phyloP scores from a whole-genome alignment of 2,329 filamentous ascomycete genomes.

The Fusarium musae region DNA sequence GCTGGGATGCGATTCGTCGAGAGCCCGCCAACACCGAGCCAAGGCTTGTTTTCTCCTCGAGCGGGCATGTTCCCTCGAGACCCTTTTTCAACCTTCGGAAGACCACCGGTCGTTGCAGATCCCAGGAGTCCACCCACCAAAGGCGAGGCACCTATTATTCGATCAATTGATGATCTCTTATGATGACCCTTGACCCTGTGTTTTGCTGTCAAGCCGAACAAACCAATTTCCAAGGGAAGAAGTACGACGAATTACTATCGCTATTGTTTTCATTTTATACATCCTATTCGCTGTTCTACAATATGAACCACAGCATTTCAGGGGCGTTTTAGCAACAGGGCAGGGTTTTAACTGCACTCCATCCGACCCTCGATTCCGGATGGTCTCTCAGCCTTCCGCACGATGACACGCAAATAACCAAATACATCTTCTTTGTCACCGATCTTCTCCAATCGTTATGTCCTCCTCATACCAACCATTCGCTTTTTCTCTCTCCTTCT shows the following conservation, averaged over 20 bases:
- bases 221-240: constrained; percentile 3
- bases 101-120: constrained; percentile 66
- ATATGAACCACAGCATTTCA: constrained; percentile 34
- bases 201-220: constrained; percentile 1
- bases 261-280: constrained; percentile 18
- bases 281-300: constrained; percentile 24
- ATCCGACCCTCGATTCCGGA: constrained; percentile 18
- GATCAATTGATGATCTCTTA: constrained; percentile 82
- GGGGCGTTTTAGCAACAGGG: constrained; percentile 34
- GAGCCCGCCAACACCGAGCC: constrained; percentile 61
- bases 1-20: constrained; percentile 65
- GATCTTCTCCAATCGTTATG: constrained; percentile 32
- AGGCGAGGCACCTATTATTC: constrained; percentile 78
- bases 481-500: constrained; percentile 25
- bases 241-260: constrained; percentile 11
- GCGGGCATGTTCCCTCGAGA: constrained; percentile 65
- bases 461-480: constrained; percentile 29
- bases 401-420: constrained; percentile 41
- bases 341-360: constrained; percentile 13
- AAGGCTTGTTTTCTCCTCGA: constrained; percentile 65
- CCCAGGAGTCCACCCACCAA: constrained; percentile 80
- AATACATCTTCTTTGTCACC: constrained; percentile 39
- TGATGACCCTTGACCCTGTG: constrained; percentile 52
- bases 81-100: constrained; percentile 62
- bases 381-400: constrained; percentile 29